A percentile compares a stretch with the other conserved stretches of the same genome.
These are phyloP conservation scores for Kodamaea alishanica DNA, from an alignment of 1,139 yeast genomes.

Conservation along the genomic window DNA sequence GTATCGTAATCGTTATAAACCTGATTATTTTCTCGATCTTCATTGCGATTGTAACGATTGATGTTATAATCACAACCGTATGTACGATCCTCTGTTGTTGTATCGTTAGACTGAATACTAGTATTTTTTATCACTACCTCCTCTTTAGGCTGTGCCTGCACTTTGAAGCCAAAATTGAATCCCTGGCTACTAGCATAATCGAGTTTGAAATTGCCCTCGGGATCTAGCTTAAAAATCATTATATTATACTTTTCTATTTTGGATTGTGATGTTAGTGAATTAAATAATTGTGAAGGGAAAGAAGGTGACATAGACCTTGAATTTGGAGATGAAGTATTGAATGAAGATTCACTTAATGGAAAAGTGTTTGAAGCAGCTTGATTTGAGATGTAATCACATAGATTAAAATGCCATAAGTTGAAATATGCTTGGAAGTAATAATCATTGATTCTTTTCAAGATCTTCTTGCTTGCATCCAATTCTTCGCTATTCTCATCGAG, in stretches of 20 bases:
- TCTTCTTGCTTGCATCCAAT: slow-evolving; percentile 18
- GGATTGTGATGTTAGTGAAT: slow-evolving; percentile 1
- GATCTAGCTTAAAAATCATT: slow-evolving; percentile 26
- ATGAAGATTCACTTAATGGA: neutral
- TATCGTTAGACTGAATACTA: too few relatives aligned
- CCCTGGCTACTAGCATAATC: slow-evolving; percentile 34
- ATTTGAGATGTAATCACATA: slow-evolving; percentile 47
- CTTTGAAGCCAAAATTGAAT: slow-evolving; percentile 31
- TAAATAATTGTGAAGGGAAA: neutral
- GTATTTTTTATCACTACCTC: slow-evolving; percentile 1
- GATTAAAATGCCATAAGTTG: slow-evolving; percentile 74
- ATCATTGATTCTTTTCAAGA: slow-evolving; percentile 45
- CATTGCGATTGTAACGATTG: too few relatives aligned
- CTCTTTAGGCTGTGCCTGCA: slow-evolving; percentile 1
- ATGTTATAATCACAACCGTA: too few relatives aligned
- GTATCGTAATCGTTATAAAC: slow-evolving; percentile 8
- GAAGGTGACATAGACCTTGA: neutral
- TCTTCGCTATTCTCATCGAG: slow-evolving; percentile 12
- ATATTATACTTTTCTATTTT: slow-evolving; percentile 18
- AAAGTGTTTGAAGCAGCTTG: neutral
- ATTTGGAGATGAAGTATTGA: neutral
- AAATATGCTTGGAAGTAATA: slow-evolving; percentile 61
- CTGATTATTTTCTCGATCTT: neutral
- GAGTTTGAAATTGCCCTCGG: slow-evolving; percentile 25
- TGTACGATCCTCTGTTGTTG: too few relatives aligned